Percentiles rank a stretch among this genome's conserved stretches.
These are phyloP conservation scores for Termitomyces titanicus DNA, from an alignment of 768 basidiomycete genomes.

Conservation along the genomic window DNA sequence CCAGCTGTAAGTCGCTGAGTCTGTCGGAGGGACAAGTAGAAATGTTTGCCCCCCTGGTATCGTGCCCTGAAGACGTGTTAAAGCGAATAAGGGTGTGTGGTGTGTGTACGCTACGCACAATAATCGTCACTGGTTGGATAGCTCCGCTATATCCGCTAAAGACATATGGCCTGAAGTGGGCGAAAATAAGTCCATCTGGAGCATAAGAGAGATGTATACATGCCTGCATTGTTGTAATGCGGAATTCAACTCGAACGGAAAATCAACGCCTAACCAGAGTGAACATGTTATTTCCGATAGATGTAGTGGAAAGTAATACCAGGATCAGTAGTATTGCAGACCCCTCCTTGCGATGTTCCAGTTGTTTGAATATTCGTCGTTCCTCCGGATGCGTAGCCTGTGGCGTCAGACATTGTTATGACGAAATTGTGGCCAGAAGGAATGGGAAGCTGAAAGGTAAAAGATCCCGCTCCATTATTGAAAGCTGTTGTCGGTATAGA, in stretches of 20 bases:
- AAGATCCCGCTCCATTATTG: slow-evolving; percentile 51
- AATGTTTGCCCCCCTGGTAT: slow-evolving; percentile 61
- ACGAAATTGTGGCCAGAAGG: slow-evolving; percentile 37
- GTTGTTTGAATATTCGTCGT: slow-evolving; percentile 46
- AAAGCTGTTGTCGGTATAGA: slow-evolving; percentile 54
- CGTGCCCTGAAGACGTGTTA: slow-evolving; percentile 38
- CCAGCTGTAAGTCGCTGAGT: slow-evolving; percentile 48
- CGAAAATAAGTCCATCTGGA: not conserved
- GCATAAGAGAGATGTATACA: slow-evolving; percentile 14
- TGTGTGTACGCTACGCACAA: slow-evolving; percentile 30
- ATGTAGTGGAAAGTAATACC: slow-evolving; percentile 18
- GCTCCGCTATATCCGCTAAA: slow-evolving; percentile 45
- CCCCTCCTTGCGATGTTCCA: slow-evolving; percentile 40
- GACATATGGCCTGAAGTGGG: slow-evolving; percentile 35
- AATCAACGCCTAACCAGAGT: slow-evolving; percentile 31
- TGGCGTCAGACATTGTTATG: slow-evolving; percentile 68
- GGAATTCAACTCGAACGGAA: slow-evolving; percentile 45
- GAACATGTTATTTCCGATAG: not conserved
- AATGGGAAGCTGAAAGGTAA: slow-evolving; percentile 42
- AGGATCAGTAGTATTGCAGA: slow-evolving; percentile 49
- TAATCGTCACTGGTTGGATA: slow-evolving; percentile 49
- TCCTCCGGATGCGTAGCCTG: slow-evolving; percentile 68
- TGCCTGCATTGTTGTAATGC: slow-evolving; percentile 63
- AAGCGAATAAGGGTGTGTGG: not conserved
- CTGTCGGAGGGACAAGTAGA: slow-evolving; percentile 36